A percentile compares a stretch with the other conserved stretches of the same genome.
These are phyloP conservation scores for Penicillium freii DNA, from an alignment of 2,329 filamentous ascomycete species.

Conservation along the genomic window DNA sequence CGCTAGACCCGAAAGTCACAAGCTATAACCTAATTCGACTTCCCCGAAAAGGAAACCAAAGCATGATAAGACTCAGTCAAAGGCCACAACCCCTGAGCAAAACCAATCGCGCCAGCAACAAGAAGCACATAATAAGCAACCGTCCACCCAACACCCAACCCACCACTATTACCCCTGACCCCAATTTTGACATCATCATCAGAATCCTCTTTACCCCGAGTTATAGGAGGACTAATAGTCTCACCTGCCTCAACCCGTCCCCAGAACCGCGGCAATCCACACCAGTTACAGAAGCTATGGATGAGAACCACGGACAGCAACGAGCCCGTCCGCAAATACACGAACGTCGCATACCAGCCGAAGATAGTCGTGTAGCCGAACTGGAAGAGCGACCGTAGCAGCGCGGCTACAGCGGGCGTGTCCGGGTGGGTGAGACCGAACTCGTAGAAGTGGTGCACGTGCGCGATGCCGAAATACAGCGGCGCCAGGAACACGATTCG, in stretches of 20 bases:
- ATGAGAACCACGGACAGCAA: conserved; percentile 71
- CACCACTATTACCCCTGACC: conserved; percentile 25
- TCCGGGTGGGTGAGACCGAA: conserved; percentile 77
- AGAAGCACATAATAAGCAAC: conserved; percentile 76
- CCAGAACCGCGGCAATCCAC: conserved; percentile 84
- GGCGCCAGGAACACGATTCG: conserved; percentile 77
- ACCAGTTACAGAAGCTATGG: conserved; percentile 89
- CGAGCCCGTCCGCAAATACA: conserved; percentile 82
- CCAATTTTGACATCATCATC: conserved; percentile 26
- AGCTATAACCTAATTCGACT: neutral
- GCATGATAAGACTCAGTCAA: conserved; percentile 59
- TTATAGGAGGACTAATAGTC: conserved; percentile 35
- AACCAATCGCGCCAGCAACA: conserved; percentile 66
- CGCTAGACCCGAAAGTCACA: neutral
- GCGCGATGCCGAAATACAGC: conserved; percentile 86
- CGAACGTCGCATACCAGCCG: conserved; percentile 86
- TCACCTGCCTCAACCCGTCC: conserved; percentile 64
- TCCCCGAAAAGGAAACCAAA: conserved; percentile 33
- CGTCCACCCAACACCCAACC: conserved; percentile 61
- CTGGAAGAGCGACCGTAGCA: conserved; percentile 75
- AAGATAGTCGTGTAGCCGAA: conserved; percentile 90
- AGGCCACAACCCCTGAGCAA: conserved; percentile 68
- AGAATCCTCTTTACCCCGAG: conserved; percentile 43
- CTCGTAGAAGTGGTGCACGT: conserved; percentile 95
- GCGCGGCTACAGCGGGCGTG: conserved; percentile 60